These are phyloP conservation scores for Talaromyces thailandensis DNA, from an alignment of 495 filamentous ascomycete genomes.

Conservation along the genomic window DNA sequence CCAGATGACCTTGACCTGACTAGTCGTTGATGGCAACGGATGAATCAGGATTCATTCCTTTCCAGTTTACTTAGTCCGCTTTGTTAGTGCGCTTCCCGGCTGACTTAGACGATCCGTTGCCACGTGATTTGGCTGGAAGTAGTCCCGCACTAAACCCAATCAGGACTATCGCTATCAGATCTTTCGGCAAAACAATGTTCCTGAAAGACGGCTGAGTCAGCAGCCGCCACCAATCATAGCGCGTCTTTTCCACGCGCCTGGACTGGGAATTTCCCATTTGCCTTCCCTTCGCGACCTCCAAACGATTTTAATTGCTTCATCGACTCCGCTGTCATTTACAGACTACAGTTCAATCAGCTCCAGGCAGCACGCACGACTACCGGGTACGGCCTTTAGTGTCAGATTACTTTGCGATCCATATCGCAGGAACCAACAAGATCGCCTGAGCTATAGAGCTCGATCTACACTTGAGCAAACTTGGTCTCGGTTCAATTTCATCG, in stretches of 20 bases:
- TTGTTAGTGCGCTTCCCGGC: not conserved
- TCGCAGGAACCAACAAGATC: not conserved
- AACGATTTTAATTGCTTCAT: not conserved
- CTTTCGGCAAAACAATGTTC: conserved; percentile 4
- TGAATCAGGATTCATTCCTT: not conserved
- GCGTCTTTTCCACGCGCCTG: conserved; percentile 20
- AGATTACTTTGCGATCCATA: not conserved
- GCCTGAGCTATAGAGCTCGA: not conserved
- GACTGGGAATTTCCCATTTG: conserved; percentile 24
- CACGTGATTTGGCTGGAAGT: not conserved
- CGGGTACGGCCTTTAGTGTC: not conserved
- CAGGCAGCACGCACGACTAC: not conserved
- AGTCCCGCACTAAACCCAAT: not conserved
- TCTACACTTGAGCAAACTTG: not conserved
- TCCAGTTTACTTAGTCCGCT: not conserved
- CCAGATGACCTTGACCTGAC: not conserved
- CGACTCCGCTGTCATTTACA: not conserved
- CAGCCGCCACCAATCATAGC: conserved; percentile 26
- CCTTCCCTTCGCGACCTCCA: conserved; percentile 22
- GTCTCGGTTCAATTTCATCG: not conserved
- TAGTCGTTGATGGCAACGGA: not conserved
- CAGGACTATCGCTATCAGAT: not conserved
- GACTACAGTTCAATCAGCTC: not conserved
- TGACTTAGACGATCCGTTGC: not conserved
- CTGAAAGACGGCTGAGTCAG: conserved; percentile 20